Base-by-base conservation (phyloP, 2,329 filamentous ascomycete genomes). In the Neofusicoccum umdonicola region DNA sequence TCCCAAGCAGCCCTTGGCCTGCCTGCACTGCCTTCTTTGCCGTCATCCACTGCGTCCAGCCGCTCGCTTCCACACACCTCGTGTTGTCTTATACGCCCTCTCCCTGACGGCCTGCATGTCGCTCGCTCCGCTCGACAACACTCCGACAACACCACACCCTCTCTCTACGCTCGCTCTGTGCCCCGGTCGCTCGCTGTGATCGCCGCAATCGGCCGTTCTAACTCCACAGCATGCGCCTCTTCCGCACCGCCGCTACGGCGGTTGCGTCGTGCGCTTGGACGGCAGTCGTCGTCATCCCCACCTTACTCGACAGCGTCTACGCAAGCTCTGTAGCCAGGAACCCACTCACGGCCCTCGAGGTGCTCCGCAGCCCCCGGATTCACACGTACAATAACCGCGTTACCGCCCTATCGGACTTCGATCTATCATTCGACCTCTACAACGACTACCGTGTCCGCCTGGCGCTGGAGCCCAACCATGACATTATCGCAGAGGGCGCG, bases 391-490 rank as follows among this genome's bases (percentile, higher is more conserved):
- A 90, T 51, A 87, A 92, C 74, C 88, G 90, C 66, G 87, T 97
- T 52, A 89, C 95, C 73, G 88, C 93, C 56, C 82, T 90, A 64
- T 94, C 93, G 13, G 82, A 87, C 22, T 99, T 99, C 77, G 91
- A 97, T 71, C 81, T 99, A 67, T 88, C 87, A 35, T 97, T 99
- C 76, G 83, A 87, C 65, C 80, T 97, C 41, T 81, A 86, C 66
- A 83, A 85, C 62, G 80, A 84, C 66, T 42, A 39, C 13, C 85
- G 87, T 69, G 83, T 98, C 71, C 91, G 92, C 69, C 84, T 99
- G 61, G 85, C 86, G 63, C 84, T 99, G 56, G 88, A 95, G 74
- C 95, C 95, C 3, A 98, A 98, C 75, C 87, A 96, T 80, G 92
- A 98, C 78, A 88, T 98, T 65, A 83, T 99, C 51, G 86, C 89